These are phyloP conservation scores for Emergomyces orientalis DNA, from an alignment of 2,329 filamentous ascomycete genomes.

Conservation along the genomic window DNA sequence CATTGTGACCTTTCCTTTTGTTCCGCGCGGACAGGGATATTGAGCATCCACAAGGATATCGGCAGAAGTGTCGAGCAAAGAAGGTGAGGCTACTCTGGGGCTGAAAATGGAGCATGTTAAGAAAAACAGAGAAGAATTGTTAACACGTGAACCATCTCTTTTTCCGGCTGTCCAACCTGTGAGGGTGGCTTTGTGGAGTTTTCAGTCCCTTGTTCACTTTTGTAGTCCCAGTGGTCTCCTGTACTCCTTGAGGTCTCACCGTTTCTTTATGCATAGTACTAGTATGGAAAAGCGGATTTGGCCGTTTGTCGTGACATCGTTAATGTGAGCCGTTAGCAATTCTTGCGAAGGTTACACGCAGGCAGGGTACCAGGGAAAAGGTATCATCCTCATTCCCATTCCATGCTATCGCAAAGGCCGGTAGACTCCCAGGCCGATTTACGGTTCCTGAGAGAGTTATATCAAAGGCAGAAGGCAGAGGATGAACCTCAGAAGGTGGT, in stretches of 20 bases:
- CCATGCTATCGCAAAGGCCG: neutral
- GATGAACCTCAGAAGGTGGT: neutral
- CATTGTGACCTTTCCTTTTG: neutral
- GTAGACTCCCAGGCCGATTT: neutral
- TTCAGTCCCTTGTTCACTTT: neutral
- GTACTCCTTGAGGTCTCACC: constrained; percentile 2
- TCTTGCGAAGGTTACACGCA: constrained; percentile 5
- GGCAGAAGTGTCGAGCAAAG: neutral
- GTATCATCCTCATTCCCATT: neutral
- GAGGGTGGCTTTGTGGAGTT: neutral
- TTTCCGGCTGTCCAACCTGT: neutral
- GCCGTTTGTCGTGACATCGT: constrained; percentile 3
- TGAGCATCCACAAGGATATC: neutral
- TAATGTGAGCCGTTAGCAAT: constrained; percentile 5
- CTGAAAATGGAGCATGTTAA: neutral
- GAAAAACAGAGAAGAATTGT: neutral
- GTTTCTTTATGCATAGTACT: constrained; percentile 5
- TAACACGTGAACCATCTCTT: neutral
- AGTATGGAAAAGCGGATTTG: constrained; percentile 4
- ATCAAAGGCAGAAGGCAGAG: no score
- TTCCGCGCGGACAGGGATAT: neutral
- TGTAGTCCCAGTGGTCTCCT: constrained; percentile 1
- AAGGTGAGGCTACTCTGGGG: neutral
- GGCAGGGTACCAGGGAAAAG: neutral
- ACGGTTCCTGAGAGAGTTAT: neutral